A percentile compares a stretch with the other conserved stretches of the same genome.
phyloP scores from a whole-genome alignment of 306 rosid species.

The Parietaria judaica region DNA sequence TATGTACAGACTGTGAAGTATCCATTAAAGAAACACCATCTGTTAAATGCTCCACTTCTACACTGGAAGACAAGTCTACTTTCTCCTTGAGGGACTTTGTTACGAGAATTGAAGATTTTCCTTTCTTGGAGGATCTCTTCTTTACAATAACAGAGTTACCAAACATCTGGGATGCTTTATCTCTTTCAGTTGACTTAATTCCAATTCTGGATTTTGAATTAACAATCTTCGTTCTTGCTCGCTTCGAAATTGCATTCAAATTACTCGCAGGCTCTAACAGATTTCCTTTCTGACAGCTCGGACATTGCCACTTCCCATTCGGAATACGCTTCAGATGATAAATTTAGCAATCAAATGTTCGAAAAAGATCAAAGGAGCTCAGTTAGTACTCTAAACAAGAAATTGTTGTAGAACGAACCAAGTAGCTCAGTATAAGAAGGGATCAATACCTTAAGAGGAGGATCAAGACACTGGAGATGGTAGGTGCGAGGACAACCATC shows the following conservation, averaged over 20 bases:
- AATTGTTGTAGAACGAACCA: constrained; percentile 3
- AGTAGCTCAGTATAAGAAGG: not conserved
- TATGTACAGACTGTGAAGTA: constrained; percentile 42
- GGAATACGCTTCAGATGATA: constrained; percentile 73
- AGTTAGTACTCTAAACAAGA: constrained; percentile 12
- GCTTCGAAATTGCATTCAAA: constrained; percentile 67
- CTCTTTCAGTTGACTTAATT: constrained; percentile 48
- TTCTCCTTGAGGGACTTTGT: constrained; percentile 41
- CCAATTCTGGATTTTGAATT: constrained; percentile 48
- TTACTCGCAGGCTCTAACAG: constrained; percentile 45
- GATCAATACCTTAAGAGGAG: constrained; percentile 89
- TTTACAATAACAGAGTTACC: constrained; percentile 69
- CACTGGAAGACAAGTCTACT: constrained; percentile 41
- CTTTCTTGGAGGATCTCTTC: constrained; percentile 81
- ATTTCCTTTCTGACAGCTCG: constrained; percentile 58
- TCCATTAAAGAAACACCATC: constrained; percentile 42
- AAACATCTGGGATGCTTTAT: constrained; percentile 62
- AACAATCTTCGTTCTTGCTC: constrained; percentile 78
- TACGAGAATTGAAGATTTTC: constrained; percentile 50
- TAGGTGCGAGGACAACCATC: constrained; percentile 96
- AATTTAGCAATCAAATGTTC: constrained; percentile 20
- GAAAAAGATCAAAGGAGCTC: constrained; percentile 3
- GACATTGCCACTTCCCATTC: constrained; percentile 93
- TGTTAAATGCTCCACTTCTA: constrained; percentile 40
- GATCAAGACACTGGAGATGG: constrained; percentile 88